These are phyloP conservation scores for Penium margaritaceum DNA, from an alignment of 139 green algal genomes.

Conservation along the genomic window DNA sequence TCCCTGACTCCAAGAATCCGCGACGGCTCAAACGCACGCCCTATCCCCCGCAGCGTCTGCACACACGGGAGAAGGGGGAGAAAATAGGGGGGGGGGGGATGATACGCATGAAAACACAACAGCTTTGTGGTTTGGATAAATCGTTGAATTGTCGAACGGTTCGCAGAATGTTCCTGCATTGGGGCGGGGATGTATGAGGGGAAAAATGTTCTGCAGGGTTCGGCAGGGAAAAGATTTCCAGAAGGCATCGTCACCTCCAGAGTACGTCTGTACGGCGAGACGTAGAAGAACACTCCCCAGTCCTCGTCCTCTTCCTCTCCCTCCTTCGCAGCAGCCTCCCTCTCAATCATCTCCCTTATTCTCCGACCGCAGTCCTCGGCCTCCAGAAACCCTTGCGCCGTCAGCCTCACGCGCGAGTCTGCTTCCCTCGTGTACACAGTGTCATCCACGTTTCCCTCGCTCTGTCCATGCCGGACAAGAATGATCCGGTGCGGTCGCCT, in stretches of 20 bases:
- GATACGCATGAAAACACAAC: neutral
- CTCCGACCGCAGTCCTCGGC: conserved; percentile 11
- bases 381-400: conserved; percentile 21
- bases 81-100: neutral
- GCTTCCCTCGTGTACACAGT: conserved; percentile 27
- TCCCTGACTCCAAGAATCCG: conserved; percentile 40
- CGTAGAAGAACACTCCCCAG: conserved; percentile 46
- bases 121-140: neutral
- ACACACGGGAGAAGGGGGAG: neutral
- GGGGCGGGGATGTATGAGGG: neutral
- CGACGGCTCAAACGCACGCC: conserved; percentile 10
- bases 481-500: conserved; percentile 45
- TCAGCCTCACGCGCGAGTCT: conserved; percentile 43
- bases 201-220: neutral
- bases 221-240: neutral
- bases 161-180: no score
- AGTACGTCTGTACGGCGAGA: conserved; percentile 44
- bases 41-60: conserved; percentile 37
- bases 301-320: neutral
- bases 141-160: no score
- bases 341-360: conserved; percentile 31
- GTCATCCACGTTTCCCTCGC: conserved; percentile 34
- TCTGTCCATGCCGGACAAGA: conserved; percentile 49
- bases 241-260: neutral
- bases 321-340: no score